Conservation (phyloP, 2,329 filamentous ascomycete species). For the Aureobasidium mangrovei region DNA sequence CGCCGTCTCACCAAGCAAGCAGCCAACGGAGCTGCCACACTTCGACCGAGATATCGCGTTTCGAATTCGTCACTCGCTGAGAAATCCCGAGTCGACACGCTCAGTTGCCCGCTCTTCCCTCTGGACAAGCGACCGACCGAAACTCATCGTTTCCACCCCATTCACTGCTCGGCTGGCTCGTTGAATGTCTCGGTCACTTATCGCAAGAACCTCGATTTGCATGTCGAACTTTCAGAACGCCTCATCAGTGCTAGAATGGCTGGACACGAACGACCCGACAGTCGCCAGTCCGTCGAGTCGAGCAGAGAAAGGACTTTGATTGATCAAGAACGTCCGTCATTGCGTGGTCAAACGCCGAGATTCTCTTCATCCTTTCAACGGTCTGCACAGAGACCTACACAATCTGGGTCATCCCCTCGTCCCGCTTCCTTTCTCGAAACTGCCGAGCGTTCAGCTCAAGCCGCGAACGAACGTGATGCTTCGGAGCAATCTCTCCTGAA, state of each 20-base stretch:
- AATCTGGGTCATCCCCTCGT: constrained; percentile 4
- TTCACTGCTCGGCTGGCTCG: constrained; percentile 78
- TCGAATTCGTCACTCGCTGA: constrained; percentile 44
- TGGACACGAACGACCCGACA: constrained; percentile 5
- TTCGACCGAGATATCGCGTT: constrained; percentile 76
- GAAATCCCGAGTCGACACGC: constrained; percentile 51
- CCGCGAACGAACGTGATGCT: neutral
- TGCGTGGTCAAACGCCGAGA: neutral
- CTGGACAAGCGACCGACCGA: constrained; percentile 47
- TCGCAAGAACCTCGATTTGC: constrained; percentile 81
- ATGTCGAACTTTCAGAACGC: constrained; percentile 83
- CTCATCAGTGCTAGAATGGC: constrained; percentile 32
- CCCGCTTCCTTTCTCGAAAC: constrained; percentile 7
- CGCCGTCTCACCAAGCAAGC: constrained; percentile 64
- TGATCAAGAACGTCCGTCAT: constrained; percentile 7
- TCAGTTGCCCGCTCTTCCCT: constrained; percentile 63
- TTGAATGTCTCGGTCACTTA: constrained; percentile 76
- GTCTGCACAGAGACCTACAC: neutral
- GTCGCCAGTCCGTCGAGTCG: neutral
- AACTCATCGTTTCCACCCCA: constrained; percentile 70
- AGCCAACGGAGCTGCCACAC: constrained; percentile 44
- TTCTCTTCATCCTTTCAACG: constrained; percentile 1
- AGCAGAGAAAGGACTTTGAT: constrained; percentile 7
- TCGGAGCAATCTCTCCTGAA: neutral
- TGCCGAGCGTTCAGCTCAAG: constrained; percentile 15